These are phyloP conservation scores for Chlorella sorokiniana DNA, from an alignment of 139 green algal species.

Conservation along the genomic window DNA sequence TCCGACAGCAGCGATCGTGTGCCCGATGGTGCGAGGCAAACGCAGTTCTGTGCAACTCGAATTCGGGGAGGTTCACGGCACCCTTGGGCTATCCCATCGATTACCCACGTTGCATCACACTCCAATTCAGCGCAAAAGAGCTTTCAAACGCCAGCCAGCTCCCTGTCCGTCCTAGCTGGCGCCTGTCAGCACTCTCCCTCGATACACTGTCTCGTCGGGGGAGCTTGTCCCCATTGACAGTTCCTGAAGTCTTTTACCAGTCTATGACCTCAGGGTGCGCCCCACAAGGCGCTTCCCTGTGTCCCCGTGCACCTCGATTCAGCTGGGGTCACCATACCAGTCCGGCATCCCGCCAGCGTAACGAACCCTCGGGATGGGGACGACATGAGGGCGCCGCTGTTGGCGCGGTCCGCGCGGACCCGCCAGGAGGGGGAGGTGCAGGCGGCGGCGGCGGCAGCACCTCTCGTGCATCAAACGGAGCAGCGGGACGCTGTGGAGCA, in stretches of 20 bases:
- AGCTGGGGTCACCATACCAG: neutral
- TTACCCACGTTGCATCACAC: no score
- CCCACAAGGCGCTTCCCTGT: neutral
- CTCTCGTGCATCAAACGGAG: neutral
- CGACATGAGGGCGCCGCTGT: neutral
- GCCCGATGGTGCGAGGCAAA: no score
- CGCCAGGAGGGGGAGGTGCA: neutral
- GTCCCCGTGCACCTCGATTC: neutral
- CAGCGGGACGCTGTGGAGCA: neutral
- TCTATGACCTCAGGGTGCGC: neutral
- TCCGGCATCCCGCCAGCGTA: neutral
- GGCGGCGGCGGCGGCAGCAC: neutral
- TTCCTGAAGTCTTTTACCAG: neutral
- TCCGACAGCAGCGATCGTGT: no score
- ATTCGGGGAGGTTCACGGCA: no score
- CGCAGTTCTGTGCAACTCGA: no score
- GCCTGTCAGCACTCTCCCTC: no score
- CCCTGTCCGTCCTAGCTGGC: no score
- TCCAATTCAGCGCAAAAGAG: no score
- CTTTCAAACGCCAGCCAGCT: no score
- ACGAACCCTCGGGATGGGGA: neutral
- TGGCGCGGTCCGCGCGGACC: neutral
- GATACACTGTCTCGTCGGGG: no score
- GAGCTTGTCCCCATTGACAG: no score
- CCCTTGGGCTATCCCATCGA: no score